Percentiles rank a stretch among this genome's conserved stretches.
Conservation (phyloP, 805 yeast species). For the Tanozyma kutaoensis region DNA sequence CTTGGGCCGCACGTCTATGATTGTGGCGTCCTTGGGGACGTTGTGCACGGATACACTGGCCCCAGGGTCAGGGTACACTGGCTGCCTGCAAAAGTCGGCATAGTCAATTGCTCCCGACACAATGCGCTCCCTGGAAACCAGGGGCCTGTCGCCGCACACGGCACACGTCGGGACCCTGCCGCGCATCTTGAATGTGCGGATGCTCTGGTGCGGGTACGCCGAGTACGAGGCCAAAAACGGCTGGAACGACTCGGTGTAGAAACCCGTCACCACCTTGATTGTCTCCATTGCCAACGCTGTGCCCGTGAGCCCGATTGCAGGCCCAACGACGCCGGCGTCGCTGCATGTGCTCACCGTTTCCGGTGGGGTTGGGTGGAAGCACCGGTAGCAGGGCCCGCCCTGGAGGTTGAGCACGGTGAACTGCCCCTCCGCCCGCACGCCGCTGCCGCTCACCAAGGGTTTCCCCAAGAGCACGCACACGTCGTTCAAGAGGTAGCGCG, state of each 20-base stretch:
- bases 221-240: constrained; percentile 63
- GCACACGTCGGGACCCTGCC: constrained; percentile 44
- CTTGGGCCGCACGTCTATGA: constrained; percentile 69
- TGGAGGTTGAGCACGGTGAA: constrained; percentile 57
- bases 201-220: constrained; percentile 51
- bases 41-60: constrained; percentile 35
- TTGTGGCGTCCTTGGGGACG: constrained; percentile 3
- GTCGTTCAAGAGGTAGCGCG: constrained; percentile 80
- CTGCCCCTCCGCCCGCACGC: constrained; percentile 87
- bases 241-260: constrained; percentile 39
- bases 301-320: constrained; percentile 91
- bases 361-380: constrained; percentile 83
- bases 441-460: constrained; percentile 85
- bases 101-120: constrained; percentile 43
- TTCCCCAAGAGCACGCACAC: constrained; percentile 55
- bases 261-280: constrained; percentile 53
- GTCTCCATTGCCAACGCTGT: constrained; percentile 81
- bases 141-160: constrained; percentile 47
- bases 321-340: constrained; percentile 92
- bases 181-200: constrained; percentile 74
- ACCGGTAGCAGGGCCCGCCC: constrained; percentile 86
- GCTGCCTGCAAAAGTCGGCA: constrained; percentile 59
- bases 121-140: constrained; percentile 34
- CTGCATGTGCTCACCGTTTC: constrained; percentile 72
- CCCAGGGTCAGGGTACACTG: constrained; percentile 24